These are phyloP conservation scores for Gentiana dahurica DNA, from an alignment of 257 asterid species.

Conservation along the genomic window DNA sequence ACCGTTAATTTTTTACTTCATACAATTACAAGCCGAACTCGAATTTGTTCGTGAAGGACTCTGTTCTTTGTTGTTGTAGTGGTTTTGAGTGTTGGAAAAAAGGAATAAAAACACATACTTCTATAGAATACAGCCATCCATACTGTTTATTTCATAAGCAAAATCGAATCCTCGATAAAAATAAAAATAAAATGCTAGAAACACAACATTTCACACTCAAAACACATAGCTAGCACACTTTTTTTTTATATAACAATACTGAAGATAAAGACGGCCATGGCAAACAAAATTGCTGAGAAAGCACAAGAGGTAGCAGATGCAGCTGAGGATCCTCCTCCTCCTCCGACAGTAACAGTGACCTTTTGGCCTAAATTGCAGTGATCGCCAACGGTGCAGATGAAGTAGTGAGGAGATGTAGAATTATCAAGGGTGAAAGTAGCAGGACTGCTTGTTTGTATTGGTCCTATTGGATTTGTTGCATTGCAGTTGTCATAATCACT, in stretches of 20 bases:
- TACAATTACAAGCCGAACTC: too few species aligned
- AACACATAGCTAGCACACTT: too few species aligned
- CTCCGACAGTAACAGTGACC: constrained; percentile 12
- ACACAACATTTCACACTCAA: too few species aligned
- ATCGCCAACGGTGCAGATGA: constrained; percentile 26
- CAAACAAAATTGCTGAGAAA: constrained; percentile 10
- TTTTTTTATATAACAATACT: neutral
- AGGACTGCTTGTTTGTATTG: constrained; percentile 21
- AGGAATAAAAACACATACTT: too few species aligned
- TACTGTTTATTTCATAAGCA: too few species aligned
- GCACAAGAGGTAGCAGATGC: constrained; percentile 13
- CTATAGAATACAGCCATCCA: too few species aligned
- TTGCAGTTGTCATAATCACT: constrained; percentile 21
- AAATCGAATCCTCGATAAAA: too few species aligned
- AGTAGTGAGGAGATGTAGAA: constrained; percentile 20
- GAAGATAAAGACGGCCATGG: constrained; percentile 15
- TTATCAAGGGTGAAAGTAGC: constrained; percentile 6
- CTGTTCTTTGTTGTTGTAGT: too few species aligned
- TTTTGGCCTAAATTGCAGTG: constrained; percentile 32
- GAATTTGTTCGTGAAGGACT: too few species aligned
- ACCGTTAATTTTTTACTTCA: too few species aligned
- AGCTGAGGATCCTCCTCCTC: constrained; percentile 4
- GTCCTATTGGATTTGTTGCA: constrained; percentile 7
- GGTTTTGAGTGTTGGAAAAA: too few species aligned
- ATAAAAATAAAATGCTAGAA: too few species aligned